phyloP scores from a whole-genome alignment of 2,329 filamentous ascomycete species.

The Aspergillus sp. region DNA sequence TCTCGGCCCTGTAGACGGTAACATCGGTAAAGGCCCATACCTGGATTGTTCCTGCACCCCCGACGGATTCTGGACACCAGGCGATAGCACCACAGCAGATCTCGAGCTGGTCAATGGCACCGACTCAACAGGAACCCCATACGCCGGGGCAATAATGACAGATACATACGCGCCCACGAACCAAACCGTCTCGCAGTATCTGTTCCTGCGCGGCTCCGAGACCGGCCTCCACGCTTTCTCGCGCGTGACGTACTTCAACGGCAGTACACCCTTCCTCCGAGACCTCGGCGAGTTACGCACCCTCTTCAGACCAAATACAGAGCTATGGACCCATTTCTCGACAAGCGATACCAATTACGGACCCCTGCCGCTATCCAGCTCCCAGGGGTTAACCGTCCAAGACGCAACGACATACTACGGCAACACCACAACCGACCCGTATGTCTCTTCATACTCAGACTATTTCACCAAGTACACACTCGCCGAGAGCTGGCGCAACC shows the following conservation, averaged over 20 bases:
- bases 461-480: conserved; percentile 70
- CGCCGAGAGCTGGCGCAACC: conserved; percentile 57
- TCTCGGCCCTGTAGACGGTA: conserved; percentile 47
- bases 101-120: conserved; percentile 48
- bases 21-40: conserved; percentile 56
- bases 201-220: conserved; percentile 63
- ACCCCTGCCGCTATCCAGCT: conserved; percentile 46
- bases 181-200: conserved; percentile 63
- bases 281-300: conserved; percentile 63
- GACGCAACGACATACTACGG: conserved; percentile 64
- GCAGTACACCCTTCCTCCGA: conserved; percentile 54
- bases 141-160: conserved; percentile 60
- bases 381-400: conserved; percentile 54
- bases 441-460: conserved; percentile 56
- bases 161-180: conserved; percentile 59
- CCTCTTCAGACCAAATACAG: conserved; percentile 59
- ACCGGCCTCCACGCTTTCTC: conserved; percentile 63
- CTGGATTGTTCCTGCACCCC: conserved; percentile 65
- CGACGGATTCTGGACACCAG: conserved; percentile 60
- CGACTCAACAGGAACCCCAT: conserved; percentile 52
- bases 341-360: conserved; percentile 58
- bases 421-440: conserved; percentile 55
- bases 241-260: conserved; percentile 59
- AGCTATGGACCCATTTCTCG: conserved; percentile 61
- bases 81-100: conserved; percentile 43